A percentile compares a stretch with the other conserved stretches of the same genome.
Evolutionary conservation across 108 stramenopile genomes (phyloP).

Genomic region (Nitzschia sp.): DNA sequence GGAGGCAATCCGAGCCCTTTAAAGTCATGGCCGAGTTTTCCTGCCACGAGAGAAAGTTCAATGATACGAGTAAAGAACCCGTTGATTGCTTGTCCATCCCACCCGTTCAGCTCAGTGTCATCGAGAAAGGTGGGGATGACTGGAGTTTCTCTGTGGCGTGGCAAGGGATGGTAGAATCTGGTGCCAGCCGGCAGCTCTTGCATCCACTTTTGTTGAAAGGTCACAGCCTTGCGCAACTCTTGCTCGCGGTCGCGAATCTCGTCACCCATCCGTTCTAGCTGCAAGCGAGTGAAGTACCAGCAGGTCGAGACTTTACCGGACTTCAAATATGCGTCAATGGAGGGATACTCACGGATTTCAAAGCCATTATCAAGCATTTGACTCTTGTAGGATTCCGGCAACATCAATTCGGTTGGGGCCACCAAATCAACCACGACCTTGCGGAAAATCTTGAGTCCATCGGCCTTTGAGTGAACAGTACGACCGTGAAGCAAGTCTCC

Average conservation of each 20-base stretch:
- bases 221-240: neutral
- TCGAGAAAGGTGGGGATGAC: neutral
- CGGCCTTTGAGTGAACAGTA: neutral
- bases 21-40: neutral
- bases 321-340: neutral
- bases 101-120: neutral
- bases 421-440: neutral
- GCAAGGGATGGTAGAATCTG: neutral
- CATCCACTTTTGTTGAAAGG: neutral
- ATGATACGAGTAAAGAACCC: neutral
- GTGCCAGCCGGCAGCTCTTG: neutral
- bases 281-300: neutral
- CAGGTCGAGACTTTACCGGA: neutral
- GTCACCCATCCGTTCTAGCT: neutral
- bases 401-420: neutral
- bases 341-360: neutral
- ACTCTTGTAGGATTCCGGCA: neutral
- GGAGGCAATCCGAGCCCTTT: neutral
- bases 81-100: neutral
- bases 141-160: neutral
- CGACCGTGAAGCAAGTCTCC: neutral
- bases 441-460: neutral
- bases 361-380: neutral
- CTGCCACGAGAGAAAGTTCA: neutral
- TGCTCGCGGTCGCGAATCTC: neutral